Conservation (phyloP, 192 early-diverging fungal species). For the Kappamyces sp. region DNA sequence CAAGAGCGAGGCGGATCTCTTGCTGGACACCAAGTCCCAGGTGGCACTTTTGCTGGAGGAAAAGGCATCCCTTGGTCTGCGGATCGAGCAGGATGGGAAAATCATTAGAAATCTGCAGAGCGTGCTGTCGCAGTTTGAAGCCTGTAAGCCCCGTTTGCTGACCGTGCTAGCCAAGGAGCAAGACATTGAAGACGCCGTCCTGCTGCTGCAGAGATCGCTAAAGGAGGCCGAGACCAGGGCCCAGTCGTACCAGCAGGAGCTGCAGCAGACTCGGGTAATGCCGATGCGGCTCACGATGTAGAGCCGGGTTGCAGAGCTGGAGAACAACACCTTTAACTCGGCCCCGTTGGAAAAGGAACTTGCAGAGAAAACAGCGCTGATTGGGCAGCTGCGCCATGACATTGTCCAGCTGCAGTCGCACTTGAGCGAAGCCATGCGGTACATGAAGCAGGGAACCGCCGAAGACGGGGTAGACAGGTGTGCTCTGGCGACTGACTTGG, state of each 20-base stretch:
- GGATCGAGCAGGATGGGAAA: slow-evolving; percentile 47
- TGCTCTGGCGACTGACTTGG: slow-evolving; percentile 21
- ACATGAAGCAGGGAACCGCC: slow-evolving; percentile 69
- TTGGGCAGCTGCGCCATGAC: slow-evolving; percentile 74
- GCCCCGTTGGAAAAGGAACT: slow-evolving; percentile 35
- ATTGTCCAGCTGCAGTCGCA: slow-evolving; percentile 85
- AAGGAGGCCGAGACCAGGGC: slow-evolving; percentile 1
- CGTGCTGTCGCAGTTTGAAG: slow-evolving; percentile 86
- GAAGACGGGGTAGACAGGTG: slow-evolving; percentile 75
- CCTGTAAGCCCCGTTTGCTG: slow-evolving; percentile 38
- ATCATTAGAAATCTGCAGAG: slow-evolving; percentile 74
- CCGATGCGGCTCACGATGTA: neutral
- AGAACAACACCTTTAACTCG: neutral
- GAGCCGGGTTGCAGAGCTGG: neutral
- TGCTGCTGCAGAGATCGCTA: slow-evolving; percentile 44
- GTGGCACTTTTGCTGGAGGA: slow-evolving; percentile 40
- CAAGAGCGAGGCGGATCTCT: slow-evolving; percentile 30
- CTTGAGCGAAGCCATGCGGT: slow-evolving; percentile 84
- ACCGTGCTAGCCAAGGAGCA: slow-evolving; percentile 37
- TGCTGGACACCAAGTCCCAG: slow-evolving; percentile 45
- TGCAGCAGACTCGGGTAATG: neutral
- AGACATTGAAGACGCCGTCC: slow-evolving; percentile 56
- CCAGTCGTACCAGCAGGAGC: neutral
- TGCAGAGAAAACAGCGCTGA: slow-evolving; percentile 62
- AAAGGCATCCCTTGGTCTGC: slow-evolving; percentile 9